Evolutionary conservation across 1,284 basidiomycete species (phyloP), one percentile per base, ranked within the genome.

Genomic region (Apiotrichum gracile): DNA sequence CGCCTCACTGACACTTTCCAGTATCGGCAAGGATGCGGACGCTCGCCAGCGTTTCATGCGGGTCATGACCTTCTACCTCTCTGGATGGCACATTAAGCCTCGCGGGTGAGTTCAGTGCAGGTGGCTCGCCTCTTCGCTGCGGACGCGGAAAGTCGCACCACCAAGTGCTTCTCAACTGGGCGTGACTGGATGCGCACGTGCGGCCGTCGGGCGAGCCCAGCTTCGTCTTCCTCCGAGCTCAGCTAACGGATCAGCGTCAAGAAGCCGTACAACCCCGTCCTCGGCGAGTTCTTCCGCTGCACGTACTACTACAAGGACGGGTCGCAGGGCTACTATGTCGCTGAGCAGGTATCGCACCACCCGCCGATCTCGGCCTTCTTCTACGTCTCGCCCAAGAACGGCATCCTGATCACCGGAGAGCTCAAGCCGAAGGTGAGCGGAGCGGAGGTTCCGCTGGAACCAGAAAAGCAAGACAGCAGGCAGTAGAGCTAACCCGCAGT

Each of bases 41-140:
- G 83, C 91, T 33, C 87, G 96, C 71, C 90, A 96, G 69, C 81
- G 96, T 35, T 97, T 97, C 75, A 80, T 97, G 60, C 82, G 86
- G 52, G 89, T 97, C 5, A 81, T 97, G 47, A 86, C 89, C 53
- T 97, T 96, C 75, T 98, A 97, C 72, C 85, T 97, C 41, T 88
- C 90, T n/a, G 94, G 94, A 41, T 99, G 94, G 94, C 96, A 98
- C 76, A 96, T 97, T 78, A 97, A 98, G 77, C 93, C 94, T 38
- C 96, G 92, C 76, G 94, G 94, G 59, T 70, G 49, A 63, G 69
- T 57, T 19, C 14, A 5, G 7, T 14, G 14, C 31, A 13, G n/a
- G n/a, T n/a, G n/a, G n/a, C n/a, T n/a, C n/a, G n/a, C n/a, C n/a
- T n/a, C n/a, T n/a, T n/a, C n/a, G n/a, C n/a, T n/a, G n/a, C n/a